Evolutionary conservation across 1,284 basidiomycete genomes (phyloP).

Genomic region (Xerocomus nothofagi): DNA sequence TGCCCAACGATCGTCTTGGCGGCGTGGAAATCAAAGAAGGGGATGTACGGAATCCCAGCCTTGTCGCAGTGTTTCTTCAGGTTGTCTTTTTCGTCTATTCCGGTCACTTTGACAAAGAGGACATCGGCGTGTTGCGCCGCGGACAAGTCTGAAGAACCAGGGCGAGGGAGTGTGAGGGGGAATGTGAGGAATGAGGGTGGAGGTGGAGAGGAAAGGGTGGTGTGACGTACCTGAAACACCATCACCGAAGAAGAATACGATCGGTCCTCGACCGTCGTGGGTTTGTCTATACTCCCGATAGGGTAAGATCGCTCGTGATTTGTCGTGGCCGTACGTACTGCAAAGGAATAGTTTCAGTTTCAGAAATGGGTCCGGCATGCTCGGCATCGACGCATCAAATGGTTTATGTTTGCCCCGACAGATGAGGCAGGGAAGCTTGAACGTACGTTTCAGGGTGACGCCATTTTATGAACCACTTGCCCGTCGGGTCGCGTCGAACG

Average conservation of each 20-base stretch:
- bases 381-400: not conserved
- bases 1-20: constrained; percentile 24
- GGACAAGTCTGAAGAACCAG: constrained; percentile 68
- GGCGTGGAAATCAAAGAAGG: constrained; percentile 61
- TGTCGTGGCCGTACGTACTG: constrained; percentile 85
- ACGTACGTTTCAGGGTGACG: constrained; percentile 80
- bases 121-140: constrained; percentile 89
- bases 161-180: not conserved
- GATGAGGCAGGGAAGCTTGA: not conserved
- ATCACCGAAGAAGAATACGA: constrained; percentile 93
- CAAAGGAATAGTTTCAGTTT: not conserved
- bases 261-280: constrained; percentile 64
- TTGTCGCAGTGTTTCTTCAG: constrained; percentile 75
- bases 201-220: not conserved
- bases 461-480: constrained; percentile 79
- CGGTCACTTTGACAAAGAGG: constrained; percentile 85
- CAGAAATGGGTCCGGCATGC: not conserved
- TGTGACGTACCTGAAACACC: constrained; percentile 76
- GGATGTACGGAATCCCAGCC: constrained; percentile 65
- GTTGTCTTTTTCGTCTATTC: constrained; percentile 76
- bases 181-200: not conserved
- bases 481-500: constrained; percentile 65
- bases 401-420: not conserved
- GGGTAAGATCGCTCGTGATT: constrained; percentile 86
- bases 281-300: constrained; percentile 53